Conservation (phyloP, 164 flowering plant species). For the Umbellularia californica region DNA sequence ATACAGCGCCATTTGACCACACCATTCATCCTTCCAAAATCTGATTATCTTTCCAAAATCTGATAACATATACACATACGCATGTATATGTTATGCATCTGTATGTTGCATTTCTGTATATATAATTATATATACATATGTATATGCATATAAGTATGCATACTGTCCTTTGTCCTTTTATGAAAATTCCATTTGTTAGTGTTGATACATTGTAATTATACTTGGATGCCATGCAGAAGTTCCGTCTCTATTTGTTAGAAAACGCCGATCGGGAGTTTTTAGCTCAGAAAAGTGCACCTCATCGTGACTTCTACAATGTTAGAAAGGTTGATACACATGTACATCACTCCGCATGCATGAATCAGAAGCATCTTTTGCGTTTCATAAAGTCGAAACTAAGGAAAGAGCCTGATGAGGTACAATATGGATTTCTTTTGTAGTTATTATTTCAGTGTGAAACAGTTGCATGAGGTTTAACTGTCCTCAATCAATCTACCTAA, state of each 20-base stretch:
- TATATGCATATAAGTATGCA: no score
- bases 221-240: slow-evolving; percentile 42
- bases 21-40: no score
- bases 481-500: not conserved
- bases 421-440: slow-evolving; percentile 2
- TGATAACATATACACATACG: no score
- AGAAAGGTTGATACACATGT: slow-evolving; percentile 80
- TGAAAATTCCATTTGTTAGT: not conserved
- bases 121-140: no score
- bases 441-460: not conserved
- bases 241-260: slow-evolving; percentile 56
- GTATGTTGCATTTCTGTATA: no score
- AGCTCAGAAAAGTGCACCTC: slow-evolving; percentile 75
- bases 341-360: slow-evolving; percentile 88
- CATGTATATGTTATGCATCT: no score
- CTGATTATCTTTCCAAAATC: no score
- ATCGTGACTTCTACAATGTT: slow-evolving; percentile 74
- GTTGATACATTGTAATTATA: not conserved
- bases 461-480: not conserved
- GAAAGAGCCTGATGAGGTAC: slow-evolving; percentile 78
- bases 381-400: slow-evolving; percentile 66
- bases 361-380: slow-evolving; percentile 69
- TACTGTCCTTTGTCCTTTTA: not conserved
- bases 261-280: slow-evolving; percentile 68
- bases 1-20: no score